Conservation (phyloP, 2,329 filamentous ascomycete species). For the Dothistroma pini region DNA sequence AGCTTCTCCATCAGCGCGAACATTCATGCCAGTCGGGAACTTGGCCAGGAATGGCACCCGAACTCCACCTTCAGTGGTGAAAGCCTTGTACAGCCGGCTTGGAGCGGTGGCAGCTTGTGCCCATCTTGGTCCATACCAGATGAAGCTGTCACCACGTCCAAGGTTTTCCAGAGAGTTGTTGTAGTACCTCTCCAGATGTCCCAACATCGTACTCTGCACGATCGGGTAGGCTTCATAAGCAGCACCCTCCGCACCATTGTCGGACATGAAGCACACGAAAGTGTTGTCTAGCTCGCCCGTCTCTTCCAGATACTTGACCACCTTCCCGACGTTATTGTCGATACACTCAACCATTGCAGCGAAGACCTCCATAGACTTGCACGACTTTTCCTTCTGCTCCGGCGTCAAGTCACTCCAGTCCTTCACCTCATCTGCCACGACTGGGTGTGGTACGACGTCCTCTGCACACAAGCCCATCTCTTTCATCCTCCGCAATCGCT, state of each 20-base stretch:
- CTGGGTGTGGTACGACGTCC: conserved; percentile 51
- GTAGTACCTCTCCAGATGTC: conserved; percentile 56
- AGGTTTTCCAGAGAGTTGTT: conserved; percentile 57
- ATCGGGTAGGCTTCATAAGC: conserved; percentile 58
- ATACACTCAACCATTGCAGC: conserved; percentile 63
- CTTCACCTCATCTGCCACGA: conserved; percentile 49
- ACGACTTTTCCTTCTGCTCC: conserved; percentile 48
- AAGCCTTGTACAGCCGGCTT: conserved; percentile 47
- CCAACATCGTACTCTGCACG: conserved; percentile 52
- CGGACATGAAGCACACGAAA: conserved; percentile 60
- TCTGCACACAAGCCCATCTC: conserved; percentile 54
- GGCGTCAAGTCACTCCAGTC: conserved; percentile 48
- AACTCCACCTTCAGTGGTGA: conserved; percentile 49
- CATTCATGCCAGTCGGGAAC: conserved; percentile 27
- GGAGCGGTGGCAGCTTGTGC: conserved; percentile 54
- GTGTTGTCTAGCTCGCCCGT: conserved; percentile 61
- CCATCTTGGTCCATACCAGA: conserved; percentile 60
- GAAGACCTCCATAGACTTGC: conserved; percentile 58
- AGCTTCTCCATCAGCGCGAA: conserved; percentile 18
- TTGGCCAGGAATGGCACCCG: conserved; percentile 52
- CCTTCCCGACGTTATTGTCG: conserved; percentile 58
- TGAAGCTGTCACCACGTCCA: conserved; percentile 55
- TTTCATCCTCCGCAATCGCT: conserved; percentile 54
- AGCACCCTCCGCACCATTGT: conserved; percentile 61
- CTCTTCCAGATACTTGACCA: conserved; percentile 54